A percentile compares a stretch with the other conserved stretches of the same genome.
Conservation (phyloP, 305 asterid species). For the Fraxinus floribunda region DNA sequence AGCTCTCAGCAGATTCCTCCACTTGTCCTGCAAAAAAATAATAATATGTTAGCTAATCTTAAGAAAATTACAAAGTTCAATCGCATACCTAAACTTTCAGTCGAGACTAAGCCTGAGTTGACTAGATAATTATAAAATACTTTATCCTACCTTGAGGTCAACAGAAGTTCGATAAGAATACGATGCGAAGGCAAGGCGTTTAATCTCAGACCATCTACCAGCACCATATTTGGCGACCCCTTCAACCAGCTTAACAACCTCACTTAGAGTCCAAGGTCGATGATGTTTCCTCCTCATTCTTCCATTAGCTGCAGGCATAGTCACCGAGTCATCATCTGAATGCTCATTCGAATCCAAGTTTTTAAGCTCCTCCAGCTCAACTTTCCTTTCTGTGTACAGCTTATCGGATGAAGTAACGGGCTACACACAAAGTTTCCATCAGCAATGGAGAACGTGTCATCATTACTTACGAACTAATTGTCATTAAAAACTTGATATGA, state of each 20-base stretch:
- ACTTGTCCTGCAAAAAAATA: slow-evolving; percentile 68
- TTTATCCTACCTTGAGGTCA: slow-evolving; percentile 74
- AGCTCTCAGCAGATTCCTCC: slow-evolving; percentile 95
- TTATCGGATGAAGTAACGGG: slow-evolving; percentile 40
- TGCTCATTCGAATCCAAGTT: slow-evolving; percentile 40
- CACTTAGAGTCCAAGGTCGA: slow-evolving; percentile 90
- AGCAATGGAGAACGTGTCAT: neutral
- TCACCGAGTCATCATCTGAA: slow-evolving; percentile 57
- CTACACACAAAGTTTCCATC: slow-evolving; percentile 35
- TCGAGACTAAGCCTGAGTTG: neutral
- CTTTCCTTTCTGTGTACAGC: slow-evolving; percentile 38
- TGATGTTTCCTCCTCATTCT: slow-evolving; percentile 96
- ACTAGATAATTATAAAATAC: slow-evolving; percentile 12
- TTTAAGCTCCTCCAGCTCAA: slow-evolving; percentile 48
- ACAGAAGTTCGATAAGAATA: slow-evolving; percentile 92
- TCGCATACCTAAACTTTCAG: neutral
- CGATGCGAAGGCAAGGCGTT: slow-evolving; percentile 76
- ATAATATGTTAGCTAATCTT: slow-evolving; percentile 18
- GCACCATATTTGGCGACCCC: slow-evolving; percentile 91
- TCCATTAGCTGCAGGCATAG: slow-evolving; percentile 51
- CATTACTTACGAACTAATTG: neutral
- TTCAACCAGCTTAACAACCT: slow-evolving; percentile 89
- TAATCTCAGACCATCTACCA: slow-evolving; percentile 95
- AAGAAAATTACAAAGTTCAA: neutral
- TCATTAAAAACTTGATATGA: slow-evolving; percentile 12